Evolutionary conservation across 2,329 filamentous ascomycete genomes (phyloP).

Genomic region (Laburnicola sp.): DNA sequence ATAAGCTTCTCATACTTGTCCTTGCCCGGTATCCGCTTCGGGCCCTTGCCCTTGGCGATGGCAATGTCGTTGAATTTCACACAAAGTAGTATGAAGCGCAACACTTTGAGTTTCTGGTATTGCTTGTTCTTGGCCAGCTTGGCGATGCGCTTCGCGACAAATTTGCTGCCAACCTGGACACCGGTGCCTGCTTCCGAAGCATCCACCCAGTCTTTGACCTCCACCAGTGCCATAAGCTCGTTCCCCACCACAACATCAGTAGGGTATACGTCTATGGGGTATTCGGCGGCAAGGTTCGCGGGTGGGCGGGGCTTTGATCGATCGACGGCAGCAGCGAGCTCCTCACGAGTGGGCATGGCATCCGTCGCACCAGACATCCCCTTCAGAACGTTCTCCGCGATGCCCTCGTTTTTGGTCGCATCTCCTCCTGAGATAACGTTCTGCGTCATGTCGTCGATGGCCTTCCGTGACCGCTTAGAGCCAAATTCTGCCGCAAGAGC

Average conservation of each 20-base stretch:
- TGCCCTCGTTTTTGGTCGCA: conserved; percentile 29
- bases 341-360: conserved; percentile 67
- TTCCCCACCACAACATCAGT: conserved; percentile 66
- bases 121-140: conserved; percentile 59
- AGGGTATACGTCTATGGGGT: conserved; percentile 73
- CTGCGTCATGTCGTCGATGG: conserved; percentile 67
- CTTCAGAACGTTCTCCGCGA: conserved; percentile 57
- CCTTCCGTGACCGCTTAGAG: conserved; percentile 83
- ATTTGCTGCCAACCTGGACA: conserved; percentile 63
- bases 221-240: conserved; percentile 68
- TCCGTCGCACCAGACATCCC: conserved; percentile 64
- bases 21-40: conserved; percentile 59
- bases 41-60: conserved; percentile 37
- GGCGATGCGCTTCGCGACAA: conserved; percentile 66
- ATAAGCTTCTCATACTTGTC: conserved; percentile 71
- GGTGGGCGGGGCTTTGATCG: conserved; percentile 72
- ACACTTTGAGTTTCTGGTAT: conserved; percentile 52
- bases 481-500: conserved; percentile 78
- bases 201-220: conserved; percentile 75
- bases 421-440: conserved; percentile 64
- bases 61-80: conserved; percentile 53
- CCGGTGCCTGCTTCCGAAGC: conserved; percentile 61
- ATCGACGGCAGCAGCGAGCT: conserved; percentile 67
- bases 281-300: conserved; percentile 67
- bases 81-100: conserved; percentile 54